Evolutionary conservation across 129 eudicot genomes (phyloP), one percentile per base, ranked within the genome.

Genomic region (Chrysanthemum makinoi): DNA sequence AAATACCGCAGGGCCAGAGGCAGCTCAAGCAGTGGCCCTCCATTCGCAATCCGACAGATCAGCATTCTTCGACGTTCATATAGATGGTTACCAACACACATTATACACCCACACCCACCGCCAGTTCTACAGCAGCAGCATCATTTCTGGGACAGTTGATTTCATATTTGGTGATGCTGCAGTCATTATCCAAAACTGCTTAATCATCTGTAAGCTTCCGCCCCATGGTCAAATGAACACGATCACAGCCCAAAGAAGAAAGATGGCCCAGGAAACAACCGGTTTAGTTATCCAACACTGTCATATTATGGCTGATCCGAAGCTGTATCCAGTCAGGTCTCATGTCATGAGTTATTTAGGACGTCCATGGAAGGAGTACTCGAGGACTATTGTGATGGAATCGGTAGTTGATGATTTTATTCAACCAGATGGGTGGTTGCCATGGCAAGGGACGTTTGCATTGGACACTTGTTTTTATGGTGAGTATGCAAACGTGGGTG

Each of bases 351-450:
- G 68, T 12, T 64, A 64, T 39, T 44, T 64, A 35, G 68, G 68
- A 35, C 68, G 52, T 33, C 68, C 68, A 19, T 64, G 24, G 52
- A 35, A 35, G 20, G 51, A 10, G 52, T 64, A 64, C 44, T 64
- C 68, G 10, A 64, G 68, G 52, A 64, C 53, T 11, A 20, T 64
- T 35, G 68, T 64, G 51, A 64, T 64, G 68, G 68, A 64, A 64
- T 64, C 52, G 0, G 10, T 13, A 14, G 26, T 64, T 0, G 68
- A 64, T 8, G 68, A 64, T 39, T 64, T 64, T 2, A 39, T 64
- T 64, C 28, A 64, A n/a, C 18, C 52, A 14, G 30, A 64, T 15
- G 69, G 69, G 53, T 64, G 69, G 69, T 35, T 64, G 15, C 51
- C 16, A 17, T n/a, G 26, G 53, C 52, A 17, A n/a, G 52, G 52